Conservation (phyloP, 805 yeast genomes). For the Candida arabinofermentans region DNA sequence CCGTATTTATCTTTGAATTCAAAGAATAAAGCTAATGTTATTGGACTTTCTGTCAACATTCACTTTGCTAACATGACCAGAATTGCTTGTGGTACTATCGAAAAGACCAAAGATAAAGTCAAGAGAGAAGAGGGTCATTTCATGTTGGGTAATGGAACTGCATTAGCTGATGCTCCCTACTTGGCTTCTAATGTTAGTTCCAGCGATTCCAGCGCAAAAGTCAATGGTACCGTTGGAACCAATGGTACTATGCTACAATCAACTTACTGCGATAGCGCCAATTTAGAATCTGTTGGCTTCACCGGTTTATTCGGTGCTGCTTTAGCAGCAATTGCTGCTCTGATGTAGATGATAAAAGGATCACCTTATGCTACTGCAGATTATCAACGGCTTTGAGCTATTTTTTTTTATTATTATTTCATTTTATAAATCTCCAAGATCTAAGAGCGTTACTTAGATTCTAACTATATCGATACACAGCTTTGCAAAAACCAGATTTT, state of each 20-base stretch:
- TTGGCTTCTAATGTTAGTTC: neutral
- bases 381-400: too few species aligned
- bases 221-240: neutral
- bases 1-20: slow-evolving; percentile 62
- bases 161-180: slow-evolving; percentile 8
- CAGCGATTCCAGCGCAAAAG: too few species aligned
- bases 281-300: slow-evolving; percentile 9
- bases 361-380: too few species aligned
- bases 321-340: slow-evolving; percentile 22
- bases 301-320: slow-evolving; percentile 20
- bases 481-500: too few species aligned
- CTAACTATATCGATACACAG: too few species aligned
- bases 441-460: too few species aligned
- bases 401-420: too few species aligned
- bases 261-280: slow-evolving; percentile 21
- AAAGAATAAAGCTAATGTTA: slow-evolving; percentile 50
- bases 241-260: slow-evolving; percentile 15
- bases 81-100: slow-evolving; percentile 62
- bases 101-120: slow-evolving; percentile 27
- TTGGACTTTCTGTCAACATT: slow-evolving; percentile 53
- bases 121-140: slow-evolving; percentile 21
- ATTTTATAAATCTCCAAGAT: too few species aligned
- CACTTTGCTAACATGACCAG: slow-evolving; percentile 52
- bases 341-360: slow-evolving; percentile 10
- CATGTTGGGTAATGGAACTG: slow-evolving; percentile 2